Evolutionary conservation across 129 eudicot species (phyloP).

Genomic region (Rutidosis leptorrhynchoides): DNA sequence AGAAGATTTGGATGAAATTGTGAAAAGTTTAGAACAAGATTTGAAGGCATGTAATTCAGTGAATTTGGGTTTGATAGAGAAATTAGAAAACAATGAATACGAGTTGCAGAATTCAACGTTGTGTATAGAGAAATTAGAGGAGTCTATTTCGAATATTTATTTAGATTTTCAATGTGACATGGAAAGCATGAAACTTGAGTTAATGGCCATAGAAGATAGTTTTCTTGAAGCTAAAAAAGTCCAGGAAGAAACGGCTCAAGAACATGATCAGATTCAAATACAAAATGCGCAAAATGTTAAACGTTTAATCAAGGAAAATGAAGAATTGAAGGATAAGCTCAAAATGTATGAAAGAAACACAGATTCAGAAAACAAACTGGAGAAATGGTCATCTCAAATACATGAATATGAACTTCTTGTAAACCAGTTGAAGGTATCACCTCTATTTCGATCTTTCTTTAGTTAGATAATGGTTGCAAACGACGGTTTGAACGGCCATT

Average conservation of each 20-base stretch:
- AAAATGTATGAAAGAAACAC: constrained; percentile 37
- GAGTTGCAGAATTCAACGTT: constrained; percentile 44
- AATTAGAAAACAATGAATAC: constrained; percentile 55
- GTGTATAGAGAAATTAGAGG: constrained; percentile 60
- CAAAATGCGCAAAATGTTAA: constrained; percentile 32
- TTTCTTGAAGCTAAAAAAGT: constrained; percentile 52
- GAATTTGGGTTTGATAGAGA: constrained; percentile 41
- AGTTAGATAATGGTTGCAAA: too few species aligned
- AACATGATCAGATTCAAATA: constrained; percentile 39
- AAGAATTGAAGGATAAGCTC: constrained; percentile 44
- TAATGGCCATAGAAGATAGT: constrained; percentile 59
- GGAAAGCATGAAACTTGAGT: constrained; percentile 82
- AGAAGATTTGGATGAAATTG: constrained; percentile 44
- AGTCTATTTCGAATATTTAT: constrained; percentile 52
- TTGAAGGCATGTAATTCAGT: constrained; percentile 46
- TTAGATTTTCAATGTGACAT: constrained; percentile 87
- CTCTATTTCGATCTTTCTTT: background rate
- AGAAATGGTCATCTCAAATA: constrained; percentile 45
- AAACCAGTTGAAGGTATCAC: constrained; percentile 56
- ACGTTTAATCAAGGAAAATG: constrained; percentile 48
- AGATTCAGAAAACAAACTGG: constrained; percentile 36
- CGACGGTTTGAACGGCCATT: too few species aligned
- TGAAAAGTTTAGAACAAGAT: constrained; percentile 50
- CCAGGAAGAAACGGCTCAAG: constrained; percentile 56
- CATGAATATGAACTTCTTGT: constrained; percentile 67